Percentiles rank a stretch among this genome's conserved stretches.
These are phyloP conservation scores for Biancaea sappan DNA, from an alignment of 306 rosid genomes.

Conservation along the genomic window DNA sequence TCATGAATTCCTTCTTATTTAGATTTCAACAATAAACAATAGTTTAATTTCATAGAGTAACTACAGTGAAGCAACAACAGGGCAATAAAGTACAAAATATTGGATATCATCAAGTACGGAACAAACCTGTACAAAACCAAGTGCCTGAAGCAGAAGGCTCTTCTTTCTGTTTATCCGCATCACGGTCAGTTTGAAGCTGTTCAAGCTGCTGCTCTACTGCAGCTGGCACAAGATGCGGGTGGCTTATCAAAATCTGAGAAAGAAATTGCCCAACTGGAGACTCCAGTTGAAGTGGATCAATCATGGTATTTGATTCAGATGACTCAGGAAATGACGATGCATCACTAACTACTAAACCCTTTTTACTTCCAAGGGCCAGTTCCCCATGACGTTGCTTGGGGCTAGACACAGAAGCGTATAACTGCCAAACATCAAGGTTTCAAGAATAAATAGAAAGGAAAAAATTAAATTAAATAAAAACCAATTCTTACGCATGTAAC, in stretches of 20 bases:
- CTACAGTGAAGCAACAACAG: background rate
- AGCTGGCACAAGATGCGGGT: slow-evolving; percentile 94
- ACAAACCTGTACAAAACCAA: slow-evolving; percentile 76
- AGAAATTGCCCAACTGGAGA: slow-evolving; percentile 89
- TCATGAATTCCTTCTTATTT: background rate
- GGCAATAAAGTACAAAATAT: slow-evolving; percentile 1
- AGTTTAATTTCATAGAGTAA: slow-evolving; percentile 3
- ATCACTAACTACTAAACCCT: slow-evolving; percentile 51
- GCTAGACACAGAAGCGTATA: slow-evolving; percentile 41
- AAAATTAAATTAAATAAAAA: too few relatives aligned
- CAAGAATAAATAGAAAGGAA: slow-evolving; percentile 26
- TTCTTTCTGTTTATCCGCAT: slow-evolving; percentile 58
- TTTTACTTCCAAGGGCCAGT: slow-evolving; percentile 43
- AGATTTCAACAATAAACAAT: background rate
- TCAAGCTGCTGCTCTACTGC: slow-evolving; percentile 90
- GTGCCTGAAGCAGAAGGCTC: slow-evolving; percentile 64
- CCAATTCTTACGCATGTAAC: background rate
- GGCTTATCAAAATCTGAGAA: slow-evolving; percentile 70
- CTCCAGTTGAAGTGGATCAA: slow-evolving; percentile 86
- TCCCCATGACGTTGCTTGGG: slow-evolving; percentile 50
- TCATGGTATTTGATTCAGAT: slow-evolving; percentile 42
- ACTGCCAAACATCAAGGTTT: slow-evolving; percentile 39
- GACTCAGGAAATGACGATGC: slow-evolving; percentile 49
- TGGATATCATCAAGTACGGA: slow-evolving; percentile 1
- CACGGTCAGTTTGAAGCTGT: slow-evolving; percentile 83